Conservation (phyloP, 495 filamentous ascomycete genomes). For the Penicillium tannophilum region DNA sequence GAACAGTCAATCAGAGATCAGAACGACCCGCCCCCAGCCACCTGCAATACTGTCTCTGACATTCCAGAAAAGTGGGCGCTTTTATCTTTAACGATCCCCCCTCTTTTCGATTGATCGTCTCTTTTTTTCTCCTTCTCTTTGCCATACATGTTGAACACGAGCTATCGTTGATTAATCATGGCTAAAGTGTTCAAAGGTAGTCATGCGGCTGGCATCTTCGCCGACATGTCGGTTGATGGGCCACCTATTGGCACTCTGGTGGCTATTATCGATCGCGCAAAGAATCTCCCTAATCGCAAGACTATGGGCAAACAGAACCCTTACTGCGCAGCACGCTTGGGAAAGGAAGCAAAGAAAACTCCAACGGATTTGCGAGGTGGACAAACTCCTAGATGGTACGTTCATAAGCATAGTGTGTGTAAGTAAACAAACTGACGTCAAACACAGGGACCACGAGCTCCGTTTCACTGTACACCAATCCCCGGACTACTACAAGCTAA, state of each 20-base stretch:
- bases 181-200: conserved; percentile 37
- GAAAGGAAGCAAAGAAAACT: conserved; percentile 98
- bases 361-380: conserved; percentile 91
- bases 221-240: conserved; percentile 93
- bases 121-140: conserved; percentile 4
- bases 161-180: conserved; percentile 25
- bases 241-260: conserved; percentile 94
- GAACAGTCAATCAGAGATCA: conserved; percentile 16
- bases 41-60: conserved; percentile 28
- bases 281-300: conserved; percentile 94
- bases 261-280: conserved; percentile 85
- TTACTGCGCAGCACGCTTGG: conserved; percentile 89
- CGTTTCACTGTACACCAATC: conserved; percentile 96
- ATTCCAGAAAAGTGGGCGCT: conserved; percentile 21
- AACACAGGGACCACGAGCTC: conserved; percentile 89
- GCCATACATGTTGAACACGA: conserved; percentile 1
- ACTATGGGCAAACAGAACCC: conserved; percentile 98
- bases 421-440: conserved; percentile 14
- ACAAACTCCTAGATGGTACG: conserved; percentile 93
- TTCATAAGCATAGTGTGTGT: conserved; percentile 2
- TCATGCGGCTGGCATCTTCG: conserved; percentile 93
- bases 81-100: conserved; percentile 23
- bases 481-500: conserved; percentile 90
- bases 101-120: conserved; percentile 9
- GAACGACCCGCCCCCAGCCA: conserved; percentile 25